phyloP scores from a whole-genome alignment of 495 filamentous ascomycete species.

The Podospora fimiseda region DNA sequence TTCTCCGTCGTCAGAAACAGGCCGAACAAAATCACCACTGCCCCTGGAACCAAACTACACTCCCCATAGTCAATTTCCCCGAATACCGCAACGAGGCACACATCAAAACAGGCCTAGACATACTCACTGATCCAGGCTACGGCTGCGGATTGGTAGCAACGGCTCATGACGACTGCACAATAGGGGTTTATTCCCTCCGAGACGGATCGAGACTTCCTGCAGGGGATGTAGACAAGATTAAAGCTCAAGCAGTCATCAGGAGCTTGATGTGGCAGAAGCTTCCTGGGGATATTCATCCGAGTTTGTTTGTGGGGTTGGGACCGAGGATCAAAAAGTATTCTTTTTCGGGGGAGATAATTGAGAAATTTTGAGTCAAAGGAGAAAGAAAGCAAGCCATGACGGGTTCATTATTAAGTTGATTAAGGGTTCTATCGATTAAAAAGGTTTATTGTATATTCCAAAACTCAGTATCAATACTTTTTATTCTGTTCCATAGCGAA shows the following conservation, averaged over 20 bases:
- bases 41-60: background rate
- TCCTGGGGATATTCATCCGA: conserved; percentile 8
- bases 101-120: conserved; percentile 32
- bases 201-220: conserved; percentile 25
- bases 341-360: conserved; percentile 13
- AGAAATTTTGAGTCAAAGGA: background rate
- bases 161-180: conserved; percentile 34
- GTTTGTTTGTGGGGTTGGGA: conserved; percentile 12
- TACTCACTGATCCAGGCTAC: conserved; percentile 16
- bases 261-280: conserved; percentile 2
- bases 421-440: too few relatives aligned
- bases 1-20: background rate
- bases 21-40: background rate
- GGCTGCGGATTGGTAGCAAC: conserved; percentile 32
- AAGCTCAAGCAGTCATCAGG: conserved; percentile 10
- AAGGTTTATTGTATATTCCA: too few relatives aligned
- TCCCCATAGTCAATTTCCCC: conserved; percentile 31
- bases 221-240: conserved; percentile 6
- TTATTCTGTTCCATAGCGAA: too few relatives aligned
- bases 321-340: conserved; percentile 23
- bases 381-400: background rate
- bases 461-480: too few relatives aligned
- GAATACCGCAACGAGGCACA: conserved; percentile 32
- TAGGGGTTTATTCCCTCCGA: conserved; percentile 36
- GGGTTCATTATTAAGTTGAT: background rate